Evolutionary conservation across 2,329 filamentous ascomycete genomes (phyloP).

Genomic region (Metarhizium sp.): DNA sequence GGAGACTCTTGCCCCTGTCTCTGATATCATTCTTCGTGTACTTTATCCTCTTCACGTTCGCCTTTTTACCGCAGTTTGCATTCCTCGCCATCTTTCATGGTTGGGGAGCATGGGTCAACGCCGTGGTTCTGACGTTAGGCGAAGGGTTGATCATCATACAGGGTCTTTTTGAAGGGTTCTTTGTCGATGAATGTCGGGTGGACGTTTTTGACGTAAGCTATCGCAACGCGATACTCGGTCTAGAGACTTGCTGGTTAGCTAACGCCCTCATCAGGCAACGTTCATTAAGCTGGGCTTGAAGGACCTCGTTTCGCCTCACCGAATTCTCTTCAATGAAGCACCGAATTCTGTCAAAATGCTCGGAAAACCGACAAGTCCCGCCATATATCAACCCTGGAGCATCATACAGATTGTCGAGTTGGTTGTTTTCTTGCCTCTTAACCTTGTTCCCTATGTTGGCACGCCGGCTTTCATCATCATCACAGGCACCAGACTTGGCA

Average conservation of each 20-base stretch:
- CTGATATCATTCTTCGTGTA: slow-evolving; percentile 79
- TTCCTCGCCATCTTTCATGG: slow-evolving; percentile 87
- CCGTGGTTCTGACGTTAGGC: slow-evolving; percentile 77
- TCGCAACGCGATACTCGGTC: neutral
- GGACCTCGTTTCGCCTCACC: slow-evolving; percentile 57
- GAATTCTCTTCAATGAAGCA: slow-evolving; percentile 57
- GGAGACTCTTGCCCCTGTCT: slow-evolving; percentile 70
- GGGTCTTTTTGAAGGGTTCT: slow-evolving; percentile 68
- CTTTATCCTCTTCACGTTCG: slow-evolving; percentile 75
- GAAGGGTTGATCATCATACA: slow-evolving; percentile 64
- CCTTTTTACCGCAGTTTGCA: slow-evolving; percentile 81
- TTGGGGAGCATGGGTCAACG: slow-evolving; percentile 80
- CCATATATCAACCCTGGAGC: slow-evolving; percentile 81
- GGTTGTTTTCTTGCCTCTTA: slow-evolving; percentile 68
- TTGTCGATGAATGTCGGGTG: slow-evolving; percentile 69
- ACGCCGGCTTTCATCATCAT: slow-evolving; percentile 79
- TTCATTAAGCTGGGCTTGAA: slow-evolving; percentile 65
- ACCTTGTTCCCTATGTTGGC: slow-evolving; percentile 76
- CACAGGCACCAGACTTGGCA: slow-evolving; percentile 79
- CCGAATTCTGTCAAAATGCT: slow-evolving; percentile 69
- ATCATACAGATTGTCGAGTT: slow-evolving; percentile 86
- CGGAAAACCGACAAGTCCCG: slow-evolving; percentile 67
- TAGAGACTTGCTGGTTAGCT: neutral
- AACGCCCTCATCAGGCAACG: slow-evolving; percentile 40
- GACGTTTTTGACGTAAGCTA: slow-evolving; percentile 71